These are phyloP conservation scores for Ormosia emarginata DNA, from an alignment of 306 rosid species.

Conservation along the genomic window DNA sequence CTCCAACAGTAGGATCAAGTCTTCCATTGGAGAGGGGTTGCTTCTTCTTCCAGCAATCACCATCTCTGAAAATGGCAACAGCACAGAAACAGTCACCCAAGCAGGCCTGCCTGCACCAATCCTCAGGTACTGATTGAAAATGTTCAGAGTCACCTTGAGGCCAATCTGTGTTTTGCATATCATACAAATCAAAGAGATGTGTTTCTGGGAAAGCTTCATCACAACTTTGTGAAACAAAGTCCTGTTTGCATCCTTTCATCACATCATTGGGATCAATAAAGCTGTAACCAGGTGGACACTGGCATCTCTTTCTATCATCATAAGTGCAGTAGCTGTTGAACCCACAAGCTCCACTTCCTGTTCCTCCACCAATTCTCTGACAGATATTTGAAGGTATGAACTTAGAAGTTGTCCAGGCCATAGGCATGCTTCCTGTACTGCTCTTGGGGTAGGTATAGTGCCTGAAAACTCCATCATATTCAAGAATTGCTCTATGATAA, in stretches of 20 bases:
- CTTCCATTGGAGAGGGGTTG: slow-evolving; percentile 17
- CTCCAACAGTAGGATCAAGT: neutral
- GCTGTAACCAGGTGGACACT: slow-evolving; percentile 27
- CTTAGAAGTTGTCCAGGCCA: slow-evolving; percentile 16
- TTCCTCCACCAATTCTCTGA: fast-evolving
- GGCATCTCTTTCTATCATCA: slow-evolving; percentile 16
- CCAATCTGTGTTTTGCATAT: slow-evolving; percentile 17
- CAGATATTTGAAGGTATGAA: slow-evolving; percentile 38
- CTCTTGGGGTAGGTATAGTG: slow-evolving; percentile 20
- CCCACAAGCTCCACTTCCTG: slow-evolving; percentile 47
- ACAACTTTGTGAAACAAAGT: slow-evolving; percentile 41
- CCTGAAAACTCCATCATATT: slow-evolving; percentile 27
- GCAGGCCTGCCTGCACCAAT: slow-evolving; percentile 35
- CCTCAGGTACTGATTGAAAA: neutral
- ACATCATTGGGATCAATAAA: slow-evolving; percentile 36
- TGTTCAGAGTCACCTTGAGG: neutral
- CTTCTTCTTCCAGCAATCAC: slow-evolving; percentile 3
- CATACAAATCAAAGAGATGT: slow-evolving; percentile 3
- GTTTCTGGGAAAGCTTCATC: neutral
- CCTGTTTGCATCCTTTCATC: slow-evolving; percentile 36
- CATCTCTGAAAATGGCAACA: neutral
- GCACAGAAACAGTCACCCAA: slow-evolving; percentile 20
- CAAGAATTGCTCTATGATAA: slow-evolving; percentile 26
- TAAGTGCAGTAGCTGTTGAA: slow-evolving; percentile 35
- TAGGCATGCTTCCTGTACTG: neutral